Base-by-base conservation (phyloP, 2,329 filamentous ascomycete species). In the Cladophialophora bantiana region DNA sequence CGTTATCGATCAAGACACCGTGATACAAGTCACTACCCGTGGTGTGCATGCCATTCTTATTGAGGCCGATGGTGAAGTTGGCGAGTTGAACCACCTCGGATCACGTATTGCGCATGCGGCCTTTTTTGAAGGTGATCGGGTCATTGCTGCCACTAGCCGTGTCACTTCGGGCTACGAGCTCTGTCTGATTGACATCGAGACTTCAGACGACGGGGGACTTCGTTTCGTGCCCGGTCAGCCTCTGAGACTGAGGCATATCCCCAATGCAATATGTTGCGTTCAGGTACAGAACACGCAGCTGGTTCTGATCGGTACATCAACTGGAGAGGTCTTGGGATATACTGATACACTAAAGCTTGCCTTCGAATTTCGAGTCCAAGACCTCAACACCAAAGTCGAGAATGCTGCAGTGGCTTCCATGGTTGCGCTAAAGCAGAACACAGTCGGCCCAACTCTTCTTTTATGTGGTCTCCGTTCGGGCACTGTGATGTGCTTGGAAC, bases 391-490 rank as follows among this genome's bases (percentile, higher is more conserved):
- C 38, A 71, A 78, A 10, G 48, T 78, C 75, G 4, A 77, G 73
- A 52, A 75, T 75, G 7, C 76, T 77, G 64, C 78, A 78, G 64
- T 79, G 74, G 48, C 68, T 78, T 69, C 74, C 73, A 35, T 66
- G 73, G 80, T 52, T 66, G 71, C n/a, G 66, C 72, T 61, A 36
- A 59, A 13, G 48, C 66, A 20, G 62, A 67, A 48, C 67, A 62
- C 3, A 38, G 62, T 4, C 63, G 66, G 20, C 60, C 66, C 12
- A 71, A 70, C 35, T 70, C 67, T 53, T 67, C 74, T 68, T 53
- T 75, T 83, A 12, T 83, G 81, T 69, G 82, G 82, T 10, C 75
- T 84, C 55, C 79, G 82, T 42, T 79, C 79, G 69, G 82, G 82
- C 40, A 77, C 76, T 59, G 70, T 84, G 52, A 71, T 82, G 18